These are phyloP conservation scores for Penicillium manginii DNA, from an alignment of 495 filamentous ascomycete species.

Conservation along the genomic window DNA sequence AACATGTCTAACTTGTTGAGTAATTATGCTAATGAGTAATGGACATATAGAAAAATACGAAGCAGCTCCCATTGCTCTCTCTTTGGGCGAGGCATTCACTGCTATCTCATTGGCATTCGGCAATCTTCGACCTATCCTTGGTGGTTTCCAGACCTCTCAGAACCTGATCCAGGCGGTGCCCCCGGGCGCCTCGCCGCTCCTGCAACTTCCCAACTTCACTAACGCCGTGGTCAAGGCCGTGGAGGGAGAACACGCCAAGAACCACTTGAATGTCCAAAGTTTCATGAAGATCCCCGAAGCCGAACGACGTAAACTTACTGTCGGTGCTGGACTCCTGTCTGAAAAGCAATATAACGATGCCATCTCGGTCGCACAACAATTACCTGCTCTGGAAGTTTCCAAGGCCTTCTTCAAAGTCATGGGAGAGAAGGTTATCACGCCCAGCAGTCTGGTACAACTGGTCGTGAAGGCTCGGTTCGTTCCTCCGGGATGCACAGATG, in stretches of 20 bases:
- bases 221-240: conserved; percentile 71
- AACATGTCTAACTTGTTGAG: neutral
- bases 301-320: conserved; percentile 69
- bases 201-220: conserved; percentile 91
- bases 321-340: conserved; percentile 70
- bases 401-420: conserved; percentile 98
- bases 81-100: conserved; percentile 81
- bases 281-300: conserved; percentile 84
- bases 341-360: conserved; percentile 77
- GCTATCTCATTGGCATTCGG: conserved; percentile 87
- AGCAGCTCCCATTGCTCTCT: conserved; percentile 81
- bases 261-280: conserved; percentile 77
- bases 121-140: conserved; percentile 77
- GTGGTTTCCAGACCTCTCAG: conserved; percentile 81
- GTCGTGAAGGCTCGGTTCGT: conserved; percentile 95
- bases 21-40: conserved; percentile 12
- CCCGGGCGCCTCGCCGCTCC: conserved; percentile 80
- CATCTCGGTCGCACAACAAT: conserved; percentile 73
- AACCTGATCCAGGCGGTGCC: conserved; percentile 86
- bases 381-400: conserved; percentile 82
- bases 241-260: conserved; percentile 71
- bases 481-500: conserved; percentile 74
- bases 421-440: conserved; percentile 89
- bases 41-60: conserved; percentile 63
- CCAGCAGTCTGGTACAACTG: conserved; percentile 89